phyloP scores from a whole-genome alignment of 192 early-diverging fungal species.

The Backusella luteola region DNA sequence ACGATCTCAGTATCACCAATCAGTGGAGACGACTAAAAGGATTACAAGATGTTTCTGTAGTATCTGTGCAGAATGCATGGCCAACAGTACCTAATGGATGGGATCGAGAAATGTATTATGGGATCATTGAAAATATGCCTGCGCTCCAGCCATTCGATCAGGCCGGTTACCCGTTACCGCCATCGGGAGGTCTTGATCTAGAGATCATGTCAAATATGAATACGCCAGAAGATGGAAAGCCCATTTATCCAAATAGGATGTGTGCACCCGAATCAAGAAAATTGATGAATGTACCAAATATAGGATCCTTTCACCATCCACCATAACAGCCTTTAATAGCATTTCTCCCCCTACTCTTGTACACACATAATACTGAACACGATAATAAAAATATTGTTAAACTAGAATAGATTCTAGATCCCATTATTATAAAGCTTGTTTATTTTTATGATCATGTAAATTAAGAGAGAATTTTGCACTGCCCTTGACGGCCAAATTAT shows the following conservation, averaged over 20 bases:
- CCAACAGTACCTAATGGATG: neutral
- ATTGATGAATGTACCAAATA: neutral
- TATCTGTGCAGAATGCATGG: neutral
- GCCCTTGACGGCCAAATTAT: slow-evolving; percentile 15
- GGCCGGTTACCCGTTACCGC: neutral
- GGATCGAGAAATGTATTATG: neutral
- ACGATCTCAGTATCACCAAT: slow-evolving; percentile 25
- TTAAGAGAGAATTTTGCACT: neutral
- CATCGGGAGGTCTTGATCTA: neutral
- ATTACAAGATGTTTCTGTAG: slow-evolving; percentile 10
- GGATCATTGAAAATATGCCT: neutral
- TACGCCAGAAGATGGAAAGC: neutral
- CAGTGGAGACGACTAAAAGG: slow-evolving; percentile 26
- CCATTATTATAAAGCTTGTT: neutral
- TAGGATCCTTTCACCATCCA: neutral
- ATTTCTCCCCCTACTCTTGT: neutral
- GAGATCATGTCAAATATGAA: neutral
- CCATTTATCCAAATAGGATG: neutral
- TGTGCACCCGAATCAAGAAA: neutral
- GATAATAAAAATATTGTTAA: neutral
- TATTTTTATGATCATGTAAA: neutral
- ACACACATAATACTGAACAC: neutral
- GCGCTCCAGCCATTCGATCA: neutral
- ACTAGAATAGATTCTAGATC: neutral
- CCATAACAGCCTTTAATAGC: neutral